phyloP scores from a whole-genome alignment of 2,329 filamentous ascomycete genomes.

The Pestalotiopsis sp. region DNA sequence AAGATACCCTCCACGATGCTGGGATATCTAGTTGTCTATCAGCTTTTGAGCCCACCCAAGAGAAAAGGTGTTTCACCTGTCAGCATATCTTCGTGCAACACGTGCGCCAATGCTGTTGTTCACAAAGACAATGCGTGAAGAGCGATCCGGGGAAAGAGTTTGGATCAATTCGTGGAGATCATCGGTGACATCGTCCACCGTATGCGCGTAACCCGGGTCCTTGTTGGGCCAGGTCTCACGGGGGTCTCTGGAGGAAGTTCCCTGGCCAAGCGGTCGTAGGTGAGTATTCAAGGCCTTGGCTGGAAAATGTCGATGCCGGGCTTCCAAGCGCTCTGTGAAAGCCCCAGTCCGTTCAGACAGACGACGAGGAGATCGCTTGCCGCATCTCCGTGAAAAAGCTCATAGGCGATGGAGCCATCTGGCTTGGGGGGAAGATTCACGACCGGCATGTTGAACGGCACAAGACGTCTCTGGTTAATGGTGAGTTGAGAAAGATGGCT shows the following conservation, averaged over 20 bases:
- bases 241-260: too few relatives aligned
- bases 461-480: too few relatives aligned
- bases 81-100: constrained; percentile 32
- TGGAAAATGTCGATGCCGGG: not conserved
- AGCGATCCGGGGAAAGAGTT: constrained; percentile 18
- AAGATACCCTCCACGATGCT: not conserved
- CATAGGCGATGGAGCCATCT: too few relatives aligned
- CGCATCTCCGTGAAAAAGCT: too few relatives aligned
- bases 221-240: constrained; percentile 26
- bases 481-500: too few relatives aligned
- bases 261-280: constrained; percentile 27
- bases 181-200: constrained; percentile 26
- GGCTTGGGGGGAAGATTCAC: too few relatives aligned
- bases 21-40: not conserved
- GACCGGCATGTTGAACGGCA: too few relatives aligned
- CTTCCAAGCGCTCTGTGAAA: not conserved
- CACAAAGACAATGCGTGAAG: constrained; percentile 26
- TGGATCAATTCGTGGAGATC: constrained; percentile 32
- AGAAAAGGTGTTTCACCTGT: constrained; percentile 19
- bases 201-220: constrained; percentile 27
- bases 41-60: not conserved
- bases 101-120: constrained; percentile 33
- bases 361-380: not conserved
- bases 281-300: constrained; percentile 30
- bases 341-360: not conserved